A percentile compares a stretch with the other conserved stretches of the same genome.
Conservation (phyloP, 2,329 filamentous ascomycete species). For the Cryphonectria nitschkei region DNA sequence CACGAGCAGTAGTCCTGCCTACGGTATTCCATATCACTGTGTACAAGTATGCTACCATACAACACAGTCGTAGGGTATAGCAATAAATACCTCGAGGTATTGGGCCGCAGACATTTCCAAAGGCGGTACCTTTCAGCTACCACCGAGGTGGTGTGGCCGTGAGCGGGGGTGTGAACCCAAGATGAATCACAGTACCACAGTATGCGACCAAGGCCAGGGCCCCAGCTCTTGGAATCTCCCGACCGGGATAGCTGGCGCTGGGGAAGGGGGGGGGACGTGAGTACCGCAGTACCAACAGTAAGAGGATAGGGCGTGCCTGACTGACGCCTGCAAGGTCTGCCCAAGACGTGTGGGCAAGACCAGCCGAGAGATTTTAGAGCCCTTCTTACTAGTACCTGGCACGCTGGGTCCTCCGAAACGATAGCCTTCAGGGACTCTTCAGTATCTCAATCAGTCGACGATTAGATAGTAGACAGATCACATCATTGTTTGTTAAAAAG, state of each 20-base stretch:
- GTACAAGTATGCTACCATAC: not conserved
- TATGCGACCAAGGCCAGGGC: conserved; percentile 1
- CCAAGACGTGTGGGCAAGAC: not conserved
- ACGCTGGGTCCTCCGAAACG: not conserved
- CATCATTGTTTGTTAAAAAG: not conserved
- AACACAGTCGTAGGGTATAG: not conserved
- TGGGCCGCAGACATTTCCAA: not conserved
- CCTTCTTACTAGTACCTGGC: not conserved
- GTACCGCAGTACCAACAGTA: not conserved
- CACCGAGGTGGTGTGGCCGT: not conserved
- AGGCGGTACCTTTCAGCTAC: not conserved
- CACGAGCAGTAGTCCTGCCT: not conserved
- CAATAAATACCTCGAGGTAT: not conserved
- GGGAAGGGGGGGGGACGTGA: not conserved
- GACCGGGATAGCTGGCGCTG: not conserved
- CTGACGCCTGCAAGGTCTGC: not conserved
- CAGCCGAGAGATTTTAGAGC: not conserved
- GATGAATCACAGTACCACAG: conserved; percentile 1
- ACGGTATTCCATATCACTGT: not conserved
- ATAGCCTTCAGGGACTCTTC: not conserved
- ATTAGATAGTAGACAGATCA: not conserved
- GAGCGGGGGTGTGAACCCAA: not conserved
- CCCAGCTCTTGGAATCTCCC: not conserved
- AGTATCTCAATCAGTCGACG: not conserved
- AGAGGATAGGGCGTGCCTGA: not conserved